Base-by-base conservation (phyloP, 108 stramenopile genomes). In the Schizochytrium sp. region DNA sequence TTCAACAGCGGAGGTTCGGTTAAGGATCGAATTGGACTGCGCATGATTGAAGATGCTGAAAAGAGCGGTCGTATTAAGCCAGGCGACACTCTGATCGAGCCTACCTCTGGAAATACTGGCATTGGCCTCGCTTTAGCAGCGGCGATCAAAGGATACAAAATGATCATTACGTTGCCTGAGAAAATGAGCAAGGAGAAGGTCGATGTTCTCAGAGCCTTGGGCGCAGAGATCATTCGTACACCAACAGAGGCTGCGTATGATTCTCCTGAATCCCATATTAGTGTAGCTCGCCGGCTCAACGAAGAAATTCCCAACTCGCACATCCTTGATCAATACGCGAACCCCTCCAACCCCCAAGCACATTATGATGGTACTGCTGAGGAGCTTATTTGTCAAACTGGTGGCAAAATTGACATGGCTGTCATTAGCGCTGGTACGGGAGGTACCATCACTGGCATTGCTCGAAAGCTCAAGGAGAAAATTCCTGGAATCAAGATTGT, bases 131-230 rank as follows among this genome's bases (percentile, higher is more conserved):
- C 98, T 0, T 88, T 97, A 59, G 96, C 96, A 7, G 94, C 95
- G 38, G 97, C 97, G 8, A 94, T 97, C 17, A 95, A 95, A 88
- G 97, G 97, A 2, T 97, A 96, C 87, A 92, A 92, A 50, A 95
- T 95, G 87, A 97, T 98, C 87, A 97, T 98, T 89, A 95, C 95
- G 19, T 88, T 98, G 87, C 98, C 98, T 17, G 97, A 97, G 91
- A 97, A 97, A 89, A 97, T 97, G 97, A 93, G 92, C 72, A 96
- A 96, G 53, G 97, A 98, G 88, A 98, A 98, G 93, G 97, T 96
- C 7, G 96, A 96, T 89, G 96, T 97, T 19, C 89, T 98, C 46
- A 96, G 96, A 88, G 97, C 97, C 3, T 91, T 97, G 57, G 97
- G 97, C 3, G 97, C 97, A 0, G 96, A 97, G 90, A 97, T 98